Percentiles rank a stretch among this genome's conserved stretches.
Evolutionary conservation across 148 eudicot genomes (phyloP).

Genomic region (Persicaria tinctoria): DNA sequence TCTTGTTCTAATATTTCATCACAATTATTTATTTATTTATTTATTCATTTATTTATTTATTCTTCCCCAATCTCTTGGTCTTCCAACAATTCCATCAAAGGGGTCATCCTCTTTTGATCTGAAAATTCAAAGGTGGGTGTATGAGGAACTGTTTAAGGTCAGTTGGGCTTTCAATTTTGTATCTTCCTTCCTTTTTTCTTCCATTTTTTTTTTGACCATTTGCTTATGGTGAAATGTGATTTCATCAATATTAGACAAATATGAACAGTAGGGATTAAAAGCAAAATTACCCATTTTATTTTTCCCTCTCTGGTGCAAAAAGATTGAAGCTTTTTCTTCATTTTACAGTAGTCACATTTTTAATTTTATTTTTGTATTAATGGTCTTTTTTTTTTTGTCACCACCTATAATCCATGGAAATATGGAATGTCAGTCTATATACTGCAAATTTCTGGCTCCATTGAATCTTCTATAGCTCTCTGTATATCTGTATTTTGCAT

Average conservation of each 20-base stretch:
- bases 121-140: not conserved
- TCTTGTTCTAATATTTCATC: not conserved
- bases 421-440: conserved; percentile 9
- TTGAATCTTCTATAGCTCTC: not conserved
- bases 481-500: not conserved
- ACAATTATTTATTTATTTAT: not conserved
- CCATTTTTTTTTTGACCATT: not conserved
- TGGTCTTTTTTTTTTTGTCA: not conserved
- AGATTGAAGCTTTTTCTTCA: not conserved
- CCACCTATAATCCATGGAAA: not conserved
- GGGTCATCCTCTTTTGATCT: conserved; percentile 9
- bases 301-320: not conserved
- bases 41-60: not conserved
- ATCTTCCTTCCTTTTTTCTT: not conserved
- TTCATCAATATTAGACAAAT: not conserved
- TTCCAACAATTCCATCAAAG: conserved; percentile 7
- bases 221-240: not conserved
- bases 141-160: conserved; percentile 3
- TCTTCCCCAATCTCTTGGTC: not conserved
- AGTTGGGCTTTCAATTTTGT: not conserved
- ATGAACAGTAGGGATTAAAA: not conserved
- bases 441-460: conserved; percentile 7
- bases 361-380: conserved; percentile 8
- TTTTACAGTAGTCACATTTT: not conserved
- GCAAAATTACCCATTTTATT: not conserved